Evolutionary conservation across 371 early-diverging fungal genomes (phyloP), one percentile per base, ranked within the genome.

Genomic region (Mortierella sp.): DNA sequence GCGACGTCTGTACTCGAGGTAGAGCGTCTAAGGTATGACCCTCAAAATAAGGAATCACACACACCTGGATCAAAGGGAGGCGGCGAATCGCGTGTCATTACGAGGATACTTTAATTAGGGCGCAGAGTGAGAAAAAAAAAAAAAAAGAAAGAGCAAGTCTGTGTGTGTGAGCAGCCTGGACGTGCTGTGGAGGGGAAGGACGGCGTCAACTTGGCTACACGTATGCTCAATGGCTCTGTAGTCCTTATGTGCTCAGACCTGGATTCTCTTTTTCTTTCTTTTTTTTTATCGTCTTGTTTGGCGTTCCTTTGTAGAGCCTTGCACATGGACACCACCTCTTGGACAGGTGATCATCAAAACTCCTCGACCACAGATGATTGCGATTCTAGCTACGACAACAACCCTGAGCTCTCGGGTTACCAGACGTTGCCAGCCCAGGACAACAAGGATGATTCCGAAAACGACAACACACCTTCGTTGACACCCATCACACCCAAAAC

Each of bases 321-420:
- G 14, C 80, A 80, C n/a, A 62, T 73, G 67, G 80, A 80, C 57
- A 59, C 66, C 25, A 51, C 61, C 43, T 70, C 70, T 4, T 80
- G 80, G 80, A 44, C 67, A 16, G 63, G 63, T 19, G 74, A 69
- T 16, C 69, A 57, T 48, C 46, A 67, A 7, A 26, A 59, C 6
- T 19, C 70, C 14, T 57, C 68, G 6, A 69, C 53, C 21, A 57
- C 62, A 45, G 70, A 76, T 7, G 74, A 74, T 48, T 29, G 65
- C 16, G 69, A 70, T 26, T 66, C 75, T 37, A 70, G 63, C 37
- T 76, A 76, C 51, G 79, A 79, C 11, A 62, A 64, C 56, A 19
- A 73, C 46, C 80, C 80, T 48, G 80, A 73, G 47, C 28, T 80
- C 30, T 73, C 80, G 57, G 80, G 80, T 66, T 80, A 80, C 50